Conservation (phyloP, 495 filamentous ascomycete genomes). For the Lophiotrema nucula region DNA sequence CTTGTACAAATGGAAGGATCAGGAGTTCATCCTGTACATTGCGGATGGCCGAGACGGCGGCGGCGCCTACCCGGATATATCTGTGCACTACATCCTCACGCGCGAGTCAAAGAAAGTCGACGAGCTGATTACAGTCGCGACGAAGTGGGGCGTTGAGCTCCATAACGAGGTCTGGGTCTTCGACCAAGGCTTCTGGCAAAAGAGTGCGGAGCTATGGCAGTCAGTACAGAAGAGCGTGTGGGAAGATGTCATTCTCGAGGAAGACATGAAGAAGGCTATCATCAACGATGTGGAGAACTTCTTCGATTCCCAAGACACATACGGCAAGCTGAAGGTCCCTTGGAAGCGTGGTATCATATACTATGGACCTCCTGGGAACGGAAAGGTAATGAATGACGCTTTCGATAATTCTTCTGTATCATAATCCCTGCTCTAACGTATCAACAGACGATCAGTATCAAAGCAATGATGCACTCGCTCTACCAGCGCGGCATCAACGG, state of each 20-base stretch:
- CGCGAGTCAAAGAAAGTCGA: conserved; percentile 46
- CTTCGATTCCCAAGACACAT: conserved; percentile 55
- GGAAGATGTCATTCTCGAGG: conserved; percentile 66
- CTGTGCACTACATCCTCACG: conserved; percentile 51
- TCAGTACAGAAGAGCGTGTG: conserved; percentile 56
- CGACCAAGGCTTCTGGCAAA: conserved; percentile 60
- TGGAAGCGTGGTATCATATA: conserved; percentile 63
- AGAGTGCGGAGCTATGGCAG: conserved; percentile 57
- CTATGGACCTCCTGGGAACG: conserved; percentile 56
- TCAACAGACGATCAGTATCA: conserved; percentile 43
- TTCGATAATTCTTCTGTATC: too few species aligned
- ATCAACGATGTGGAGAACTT: conserved; percentile 60
- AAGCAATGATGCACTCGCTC: conserved; percentile 44
- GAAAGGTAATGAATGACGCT: too few species aligned
- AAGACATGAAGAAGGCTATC: conserved; percentile 58
- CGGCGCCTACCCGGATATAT: conserved; percentile 31
- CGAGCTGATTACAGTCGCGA: conserved; percentile 53
- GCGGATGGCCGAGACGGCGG: conserved; percentile 51
- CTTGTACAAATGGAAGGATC: conserved; percentile 50
- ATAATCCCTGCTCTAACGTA: too few species aligned
- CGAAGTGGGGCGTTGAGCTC: conserved; percentile 50
- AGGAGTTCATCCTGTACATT: conserved; percentile 55
- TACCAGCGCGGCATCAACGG: conserved; percentile 30
- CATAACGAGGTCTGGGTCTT: conserved; percentile 66
- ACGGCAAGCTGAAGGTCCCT: conserved; percentile 58